Percentiles rank a stretch among this genome's conserved stretches.
Evolutionary conservation across 176 grass and related monocot species (phyloP).

Genomic region (Rhipidocladum racemiflorum): DNA sequence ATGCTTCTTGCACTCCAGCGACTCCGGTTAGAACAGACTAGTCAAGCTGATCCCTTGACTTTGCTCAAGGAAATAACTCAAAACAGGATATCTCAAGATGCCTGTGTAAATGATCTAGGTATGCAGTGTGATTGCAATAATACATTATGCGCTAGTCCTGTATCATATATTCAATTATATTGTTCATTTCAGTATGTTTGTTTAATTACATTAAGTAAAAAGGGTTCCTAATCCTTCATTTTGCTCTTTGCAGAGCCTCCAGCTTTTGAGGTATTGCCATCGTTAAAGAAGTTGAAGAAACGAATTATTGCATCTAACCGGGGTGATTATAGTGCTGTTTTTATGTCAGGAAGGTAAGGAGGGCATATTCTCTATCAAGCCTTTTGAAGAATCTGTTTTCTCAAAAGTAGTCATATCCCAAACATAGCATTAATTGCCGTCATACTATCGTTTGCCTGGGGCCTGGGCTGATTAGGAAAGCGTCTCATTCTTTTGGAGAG

Average conservation of each 20-base stretch:
- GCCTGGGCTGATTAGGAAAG: not conserved
- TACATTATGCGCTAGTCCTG: not conserved
- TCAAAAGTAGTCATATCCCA: not conserved
- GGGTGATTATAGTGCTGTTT: conserved; percentile 77
- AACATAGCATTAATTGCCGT: not conserved
- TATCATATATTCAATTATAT: not conserved
- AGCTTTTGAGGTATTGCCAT: conserved; percentile 94
- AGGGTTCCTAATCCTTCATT: not conserved
- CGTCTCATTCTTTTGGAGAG: not conserved
- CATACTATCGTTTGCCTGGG: not conserved
- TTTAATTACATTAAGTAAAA: conserved; percentile 11
- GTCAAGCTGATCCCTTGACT: conserved; percentile 57
- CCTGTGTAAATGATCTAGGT: conserved; percentile 95
- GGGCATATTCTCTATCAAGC: not conserved
- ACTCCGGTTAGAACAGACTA: conserved; percentile 67
- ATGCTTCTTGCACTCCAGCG: conserved; percentile 43
- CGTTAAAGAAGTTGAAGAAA: conserved; percentile 85
- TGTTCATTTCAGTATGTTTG: conserved; percentile 21
- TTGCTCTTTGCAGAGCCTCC: conserved; percentile 62
- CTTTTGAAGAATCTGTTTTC: conserved; percentile 7
- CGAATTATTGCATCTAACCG: conserved; percentile 72
- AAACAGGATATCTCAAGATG: conserved; percentile 89
- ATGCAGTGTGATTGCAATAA: conserved; percentile 7
- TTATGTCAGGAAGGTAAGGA: conserved; percentile 97
- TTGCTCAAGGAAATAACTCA: conserved; percentile 71